phyloP scores from a whole-genome alignment of 2,329 filamentous ascomycete genomes.

The Fusarium paranaense region DNA sequence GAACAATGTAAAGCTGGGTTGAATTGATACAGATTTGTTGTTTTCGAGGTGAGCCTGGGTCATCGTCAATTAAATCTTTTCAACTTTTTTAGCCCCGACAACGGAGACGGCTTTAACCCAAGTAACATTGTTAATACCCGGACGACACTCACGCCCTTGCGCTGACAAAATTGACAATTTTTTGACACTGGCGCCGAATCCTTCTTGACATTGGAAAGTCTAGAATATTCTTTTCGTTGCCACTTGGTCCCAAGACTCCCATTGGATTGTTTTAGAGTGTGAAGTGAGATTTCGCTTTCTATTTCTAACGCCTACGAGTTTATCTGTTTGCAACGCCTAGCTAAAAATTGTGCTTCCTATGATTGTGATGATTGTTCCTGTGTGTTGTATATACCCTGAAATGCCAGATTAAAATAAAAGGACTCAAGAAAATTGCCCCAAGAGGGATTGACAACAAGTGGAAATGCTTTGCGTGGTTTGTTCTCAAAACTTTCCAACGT shows the following conservation, averaged over 20 bases:
- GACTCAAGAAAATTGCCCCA: conserved; percentile 1
- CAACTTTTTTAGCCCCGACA: neutral
- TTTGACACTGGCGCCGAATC: conserved; percentile 3
- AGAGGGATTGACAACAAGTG: neutral
- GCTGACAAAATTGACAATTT: conserved; percentile 6
- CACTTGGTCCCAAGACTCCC: neutral
- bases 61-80: neutral
- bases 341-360: conserved; percentile 17
- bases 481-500: neutral
- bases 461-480: neutral
- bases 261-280: neutral
- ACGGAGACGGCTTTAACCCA: neutral
- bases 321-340: conserved; percentile 24
- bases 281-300: neutral
- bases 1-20: neutral
- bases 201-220: neutral
- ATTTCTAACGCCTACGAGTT: neutral
- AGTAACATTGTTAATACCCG: neutral
- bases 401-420: conserved; percentile 23
- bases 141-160: conserved; percentile 11
- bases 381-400: conserved; percentile 25
- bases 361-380: conserved; percentile 3
- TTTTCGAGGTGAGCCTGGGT: neutral
- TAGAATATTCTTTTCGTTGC: neutral
- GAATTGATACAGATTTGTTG: neutral